phyloP scores from a whole-genome alignment of 78 protist genomes.

The Neovahlkampfia damariscottae region DNA sequence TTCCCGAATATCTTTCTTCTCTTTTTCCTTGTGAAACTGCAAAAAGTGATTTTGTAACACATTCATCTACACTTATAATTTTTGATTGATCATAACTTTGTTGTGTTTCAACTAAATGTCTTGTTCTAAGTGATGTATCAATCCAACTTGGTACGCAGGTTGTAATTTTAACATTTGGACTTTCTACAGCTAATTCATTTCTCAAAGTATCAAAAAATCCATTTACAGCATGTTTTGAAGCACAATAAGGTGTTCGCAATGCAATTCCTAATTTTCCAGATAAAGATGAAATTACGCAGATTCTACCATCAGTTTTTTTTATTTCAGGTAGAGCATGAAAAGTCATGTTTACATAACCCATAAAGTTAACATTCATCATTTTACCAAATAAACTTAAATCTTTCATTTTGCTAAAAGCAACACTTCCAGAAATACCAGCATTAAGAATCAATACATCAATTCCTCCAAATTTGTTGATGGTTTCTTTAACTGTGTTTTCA shows the following conservation, averaged over 20 bases:
- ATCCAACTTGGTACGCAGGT: background rate
- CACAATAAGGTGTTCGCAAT: slow-evolving; percentile 47
- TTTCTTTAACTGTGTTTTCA: slow-evolving; percentile 11
- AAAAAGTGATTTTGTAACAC: background rate
- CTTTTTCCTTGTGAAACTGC: background rate
- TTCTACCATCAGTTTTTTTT: slow-evolving; percentile 19
- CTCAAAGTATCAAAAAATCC: slow-evolving; percentile 49
- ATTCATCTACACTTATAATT: slow-evolving; percentile 1
- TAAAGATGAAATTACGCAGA: slow-evolving; percentile 38
- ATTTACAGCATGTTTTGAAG: slow-evolving; percentile 52
- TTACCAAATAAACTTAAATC: background rate
- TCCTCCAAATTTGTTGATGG: slow-evolving; percentile 16
- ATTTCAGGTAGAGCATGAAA: slow-evolving; percentile 37
- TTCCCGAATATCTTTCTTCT: slow-evolving; percentile 6
- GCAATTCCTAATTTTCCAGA: slow-evolving; percentile 46
- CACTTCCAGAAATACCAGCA: background rate
- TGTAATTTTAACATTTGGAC: background rate
- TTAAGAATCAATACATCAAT: background rate
- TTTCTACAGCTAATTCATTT: slow-evolving; percentile 21
- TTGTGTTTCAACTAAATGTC: background rate
- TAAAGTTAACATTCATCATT: slow-evolving; percentile 24
- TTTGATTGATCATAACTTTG: background rate
- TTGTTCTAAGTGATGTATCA: background rate
- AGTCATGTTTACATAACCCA: slow-evolving; percentile 47
- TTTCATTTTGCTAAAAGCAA: background rate